Evolutionary conservation across 768 basidiomycete species (phyloP).

Genomic region (Pisolithus sp.): DNA sequence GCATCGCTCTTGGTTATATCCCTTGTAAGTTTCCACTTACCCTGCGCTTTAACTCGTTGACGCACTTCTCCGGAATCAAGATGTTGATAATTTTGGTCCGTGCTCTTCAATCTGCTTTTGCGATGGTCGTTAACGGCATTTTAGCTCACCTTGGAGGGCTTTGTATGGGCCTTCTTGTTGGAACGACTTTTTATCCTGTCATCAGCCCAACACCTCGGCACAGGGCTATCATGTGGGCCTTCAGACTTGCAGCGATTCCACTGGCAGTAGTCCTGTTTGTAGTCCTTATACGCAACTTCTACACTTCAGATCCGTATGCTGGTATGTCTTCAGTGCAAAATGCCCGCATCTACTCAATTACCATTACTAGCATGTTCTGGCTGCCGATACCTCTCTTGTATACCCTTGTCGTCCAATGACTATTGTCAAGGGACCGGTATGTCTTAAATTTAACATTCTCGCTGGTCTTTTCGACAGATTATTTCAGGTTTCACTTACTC

Average conservation of each 20-base stretch:
- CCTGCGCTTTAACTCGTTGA: constrained; percentile 7
- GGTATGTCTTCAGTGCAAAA: constrained; percentile 39
- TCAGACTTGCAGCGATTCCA: constrained; percentile 69
- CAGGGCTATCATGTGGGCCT: constrained; percentile 60
- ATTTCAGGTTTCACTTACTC: constrained; percentile 16
- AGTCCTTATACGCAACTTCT: constrained; percentile 82
- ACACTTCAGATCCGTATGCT: constrained; percentile 78
- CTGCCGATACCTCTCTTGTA: constrained; percentile 86
- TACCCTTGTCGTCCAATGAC: constrained; percentile 70
- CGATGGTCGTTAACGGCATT: background rate
- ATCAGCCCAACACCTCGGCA: constrained; percentile 78
- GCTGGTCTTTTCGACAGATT: constrained; percentile 2
- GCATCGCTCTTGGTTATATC: constrained; percentile 78
- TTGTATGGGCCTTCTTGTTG: constrained; percentile 75
- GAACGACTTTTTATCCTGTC: constrained; percentile 82
- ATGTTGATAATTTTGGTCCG: constrained; percentile 86
- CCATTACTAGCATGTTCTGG: constrained; percentile 62
- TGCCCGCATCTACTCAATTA: background rate
- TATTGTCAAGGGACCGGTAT: constrained; percentile 49
- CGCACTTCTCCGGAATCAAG: constrained; percentile 28
- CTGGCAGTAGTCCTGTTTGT: constrained; percentile 76
- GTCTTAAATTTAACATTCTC: background rate
- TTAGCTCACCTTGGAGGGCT: constrained; percentile 84
- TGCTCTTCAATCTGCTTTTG: constrained; percentile 2
- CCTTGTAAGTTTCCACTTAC: constrained; percentile 50